These are phyloP conservation scores for Penicillium sp. DNA, from an alignment of 2,329 filamentous ascomycete genomes.

Conservation along the genomic window DNA sequence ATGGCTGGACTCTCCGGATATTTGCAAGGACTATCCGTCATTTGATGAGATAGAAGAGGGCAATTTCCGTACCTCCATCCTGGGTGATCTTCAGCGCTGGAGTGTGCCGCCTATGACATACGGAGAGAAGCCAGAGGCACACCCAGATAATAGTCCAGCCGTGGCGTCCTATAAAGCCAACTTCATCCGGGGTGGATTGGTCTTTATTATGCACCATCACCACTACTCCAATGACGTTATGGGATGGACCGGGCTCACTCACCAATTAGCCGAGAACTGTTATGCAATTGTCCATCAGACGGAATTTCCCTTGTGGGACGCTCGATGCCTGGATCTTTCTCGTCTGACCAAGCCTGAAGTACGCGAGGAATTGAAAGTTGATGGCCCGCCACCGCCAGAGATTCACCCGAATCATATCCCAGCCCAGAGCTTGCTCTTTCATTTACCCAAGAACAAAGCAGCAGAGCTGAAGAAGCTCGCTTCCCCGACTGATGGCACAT, in stretches of 20 bases:
- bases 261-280: not conserved
- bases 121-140: not conserved
- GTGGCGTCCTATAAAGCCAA: not conserved
- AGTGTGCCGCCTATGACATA: not conserved
- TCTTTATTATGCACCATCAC: not conserved
- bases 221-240: not conserved
- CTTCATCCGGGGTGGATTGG: not conserved
- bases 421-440: not conserved
- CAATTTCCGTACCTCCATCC: not conserved
- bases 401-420: not conserved
- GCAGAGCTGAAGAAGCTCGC: not conserved
- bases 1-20: not conserved
- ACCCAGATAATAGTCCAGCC: not conserved
- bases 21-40: not conserved
- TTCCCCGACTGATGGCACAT: not conserved
- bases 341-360: not conserved
- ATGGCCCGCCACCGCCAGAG: not conserved
- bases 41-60: not conserved
- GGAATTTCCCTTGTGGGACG: not conserved
- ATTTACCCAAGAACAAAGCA: not conserved
- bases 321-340: not conserved
- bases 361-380: not conserved
- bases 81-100: not conserved
- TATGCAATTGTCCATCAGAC: not conserved
- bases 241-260: not conserved